phyloP scores from a whole-genome alignment of 768 basidiomycete genomes.

The Favolaschia claudopus region DNA sequence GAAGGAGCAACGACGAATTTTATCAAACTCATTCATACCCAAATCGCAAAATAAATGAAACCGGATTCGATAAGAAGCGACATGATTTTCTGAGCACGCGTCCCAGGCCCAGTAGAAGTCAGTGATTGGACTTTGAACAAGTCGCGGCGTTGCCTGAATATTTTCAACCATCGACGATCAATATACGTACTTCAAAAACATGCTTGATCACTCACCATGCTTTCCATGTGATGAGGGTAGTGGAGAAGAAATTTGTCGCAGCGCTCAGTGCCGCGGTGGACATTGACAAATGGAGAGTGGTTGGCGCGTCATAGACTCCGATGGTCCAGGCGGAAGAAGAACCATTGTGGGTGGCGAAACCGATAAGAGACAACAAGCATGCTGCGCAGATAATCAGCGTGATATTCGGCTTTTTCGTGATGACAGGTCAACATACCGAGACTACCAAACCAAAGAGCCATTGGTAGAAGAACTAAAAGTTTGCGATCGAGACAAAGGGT shows the following conservation, averaged over 20 bases:
- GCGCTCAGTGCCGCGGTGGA: slow-evolving; percentile 11
- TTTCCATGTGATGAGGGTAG: neutral
- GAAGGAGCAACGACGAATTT: neutral
- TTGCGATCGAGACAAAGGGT: neutral
- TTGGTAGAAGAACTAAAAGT: neutral
- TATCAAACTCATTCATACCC: neutral
- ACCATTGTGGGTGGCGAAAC: slow-evolving; percentile 1
- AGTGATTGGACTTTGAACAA: neutral
- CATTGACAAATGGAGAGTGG: slow-evolving; percentile 4
- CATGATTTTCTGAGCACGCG: neutral
- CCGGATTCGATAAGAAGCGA: neutral
- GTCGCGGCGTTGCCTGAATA: neutral
- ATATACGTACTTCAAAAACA: neutral
- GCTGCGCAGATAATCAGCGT: neutral
- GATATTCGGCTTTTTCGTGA: neutral
- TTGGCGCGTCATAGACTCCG: slow-evolving; percentile 5
- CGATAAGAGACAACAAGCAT: slow-evolving; percentile 1
- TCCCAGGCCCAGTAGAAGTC: neutral
- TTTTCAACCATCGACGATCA: neutral
- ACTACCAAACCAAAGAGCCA: slow-evolving; percentile 5
- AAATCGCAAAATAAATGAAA: slow-evolving; percentile 3
- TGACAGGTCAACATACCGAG: neutral
- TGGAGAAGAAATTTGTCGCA: slow-evolving; percentile 14
- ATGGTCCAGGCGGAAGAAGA: slow-evolving; percentile 4
- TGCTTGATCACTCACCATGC: slow-evolving; percentile 2